A percentile compares a stretch with the other conserved stretches of the same genome.
Evolutionary conservation across 352 stramenopile species (phyloP).

Genomic region (Phytophthora pistaciae): DNA sequence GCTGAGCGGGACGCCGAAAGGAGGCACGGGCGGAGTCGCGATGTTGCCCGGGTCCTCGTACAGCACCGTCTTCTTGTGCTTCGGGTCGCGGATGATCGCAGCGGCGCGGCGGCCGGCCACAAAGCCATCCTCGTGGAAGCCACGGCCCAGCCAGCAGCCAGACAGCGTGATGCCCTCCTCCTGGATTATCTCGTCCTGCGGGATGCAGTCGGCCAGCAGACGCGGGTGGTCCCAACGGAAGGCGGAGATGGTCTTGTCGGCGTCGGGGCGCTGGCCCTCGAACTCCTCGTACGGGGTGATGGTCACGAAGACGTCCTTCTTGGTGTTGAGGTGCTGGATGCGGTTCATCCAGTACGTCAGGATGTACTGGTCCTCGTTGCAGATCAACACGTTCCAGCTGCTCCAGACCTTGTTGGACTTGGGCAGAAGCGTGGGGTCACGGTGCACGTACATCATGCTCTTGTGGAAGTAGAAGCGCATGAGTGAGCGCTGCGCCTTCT

Average conservation of each 20-base stretch:
- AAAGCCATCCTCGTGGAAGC: conserved; percentile 91
- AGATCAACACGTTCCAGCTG: conserved; percentile 90
- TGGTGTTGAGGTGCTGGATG: conserved; percentile 87
- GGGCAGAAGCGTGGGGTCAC: conserved; percentile 77
- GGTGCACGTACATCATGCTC: conserved; percentile 90
- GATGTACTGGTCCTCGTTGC: conserved; percentile 85
- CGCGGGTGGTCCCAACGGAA: conserved; percentile 90
- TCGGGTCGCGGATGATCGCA: conserved; percentile 83
- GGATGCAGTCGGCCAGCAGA: conserved; percentile 82
- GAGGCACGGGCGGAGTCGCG: conserved; percentile 69
- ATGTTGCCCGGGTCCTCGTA: conserved; percentile 92
- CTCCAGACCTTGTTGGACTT: conserved; percentile 83
- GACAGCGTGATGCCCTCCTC: conserved; percentile 88
- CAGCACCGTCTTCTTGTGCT: conserved; percentile 73
- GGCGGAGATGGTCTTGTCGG: conserved; percentile 66
- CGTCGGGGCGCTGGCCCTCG: conserved; percentile 57
- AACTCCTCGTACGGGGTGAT: conserved; percentile 88
- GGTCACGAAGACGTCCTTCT: conserved; percentile 89
- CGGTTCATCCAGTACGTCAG: conserved; percentile 93
- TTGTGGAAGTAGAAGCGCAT: conserved; percentile 90
- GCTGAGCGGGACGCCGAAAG: conserved; percentile 76
- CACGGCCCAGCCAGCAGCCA: conserved; percentile 83
- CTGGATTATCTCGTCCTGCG: conserved; percentile 87
- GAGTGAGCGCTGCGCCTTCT: conserved; percentile 68
- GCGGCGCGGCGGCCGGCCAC: conserved; percentile 80